Evolutionary conservation across 2,329 filamentous ascomycete species (phyloP), one percentile per base, ranked within the genome.

Genomic region (Torrubiellomyces zombiae): DNA sequence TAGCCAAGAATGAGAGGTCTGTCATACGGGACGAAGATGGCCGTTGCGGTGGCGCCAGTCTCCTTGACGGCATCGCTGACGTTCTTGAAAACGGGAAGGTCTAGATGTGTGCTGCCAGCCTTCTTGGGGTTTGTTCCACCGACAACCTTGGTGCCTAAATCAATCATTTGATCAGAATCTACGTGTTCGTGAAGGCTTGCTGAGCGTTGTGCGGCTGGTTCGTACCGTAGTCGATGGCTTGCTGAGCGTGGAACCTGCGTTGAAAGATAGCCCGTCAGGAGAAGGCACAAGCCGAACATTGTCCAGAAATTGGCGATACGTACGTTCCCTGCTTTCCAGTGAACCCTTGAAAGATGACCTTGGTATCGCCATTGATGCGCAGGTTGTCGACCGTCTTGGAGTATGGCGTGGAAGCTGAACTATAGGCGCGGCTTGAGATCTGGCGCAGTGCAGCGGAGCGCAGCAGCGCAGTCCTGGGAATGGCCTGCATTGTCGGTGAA

Each of bases 41-140:
- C 85, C 26, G 82, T 91, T 37, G 89, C 86, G 37, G 69, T 85
- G 37, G 89, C 86, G 47, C 82, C 81, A 25, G 82, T 91, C 58
- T 83, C 61, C 66, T 85, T 89, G 38, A 92, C 72, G 36, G 80
- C 89, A 28, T 98, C 83, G 41, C 60, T 58, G 40, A 98, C 89
- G 43, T 69, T 86, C 45, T 72, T 79, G 58, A 95, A 98, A 47
- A 98, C 89, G 31, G 89, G 89, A 41, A 78, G 77, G 50, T 74
- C 82, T 35, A 98, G 73, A 58, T 98, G 89, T 50, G 72, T 75
- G 45, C 70, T 60, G 48, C 89, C 89, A 38, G 89, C 89, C 67
- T 98, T 98, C 70, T 93, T 95, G 51, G 89, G 89, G 65, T 95
- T 95, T 48, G 86, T 95, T 50, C 89, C 89, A 55, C 89, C 89